Evolutionary conservation across 805 yeast genomes (phyloP).

Genomic region (Blastobotrys muscicola): DNA sequence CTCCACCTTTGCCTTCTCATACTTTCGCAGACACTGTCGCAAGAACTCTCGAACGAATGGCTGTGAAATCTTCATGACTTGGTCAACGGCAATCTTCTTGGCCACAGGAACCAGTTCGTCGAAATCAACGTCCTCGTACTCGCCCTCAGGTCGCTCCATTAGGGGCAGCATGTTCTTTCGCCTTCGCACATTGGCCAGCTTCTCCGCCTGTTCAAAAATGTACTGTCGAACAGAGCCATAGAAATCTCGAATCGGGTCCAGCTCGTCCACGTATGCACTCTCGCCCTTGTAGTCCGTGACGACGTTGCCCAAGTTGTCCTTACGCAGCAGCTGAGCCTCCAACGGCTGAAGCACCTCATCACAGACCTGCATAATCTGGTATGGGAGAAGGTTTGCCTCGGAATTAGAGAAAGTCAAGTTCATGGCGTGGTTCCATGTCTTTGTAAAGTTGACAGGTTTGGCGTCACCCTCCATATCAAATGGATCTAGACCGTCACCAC

Average conservation of each 20-base stretch:
- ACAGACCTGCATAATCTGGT: constrained; percentile 48
- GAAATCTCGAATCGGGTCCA: constrained; percentile 81
- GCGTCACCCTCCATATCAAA: constrained; percentile 99
- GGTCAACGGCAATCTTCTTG: constrained; percentile 23
- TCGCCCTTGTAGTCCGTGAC: constrained; percentile 31
- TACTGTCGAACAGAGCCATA: constrained; percentile 67
- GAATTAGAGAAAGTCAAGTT: constrained; percentile 51
- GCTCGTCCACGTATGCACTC: constrained; percentile 53
- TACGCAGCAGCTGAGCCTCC: constrained; percentile 49
- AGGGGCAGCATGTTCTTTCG: constrained; percentile 41
- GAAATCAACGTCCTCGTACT: constrained; percentile 26
- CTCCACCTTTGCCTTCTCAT: constrained; percentile 84
- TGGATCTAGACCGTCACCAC: constrained; percentile 98
- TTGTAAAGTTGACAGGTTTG: constrained; percentile 80
- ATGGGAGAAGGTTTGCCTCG: constrained; percentile 58
- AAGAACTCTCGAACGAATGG: constrained; percentile 55
- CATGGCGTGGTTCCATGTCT: constrained; percentile 91
- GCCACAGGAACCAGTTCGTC: constrained; percentile 21
- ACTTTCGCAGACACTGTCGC: constrained; percentile 68
- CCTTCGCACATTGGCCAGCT: constrained; percentile 48
- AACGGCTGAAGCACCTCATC: constrained; percentile 51
- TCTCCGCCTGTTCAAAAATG: constrained; percentile 45
- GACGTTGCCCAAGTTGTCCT: constrained; percentile 60
- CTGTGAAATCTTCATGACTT: constrained; percentile 48
- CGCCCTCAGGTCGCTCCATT: constrained; percentile 34